Percentiles rank a stretch among this genome's conserved stretches.
Conservation (phyloP, 768 basidiomycete species). For the Cystobasidiopsis lactophilus region DNA sequence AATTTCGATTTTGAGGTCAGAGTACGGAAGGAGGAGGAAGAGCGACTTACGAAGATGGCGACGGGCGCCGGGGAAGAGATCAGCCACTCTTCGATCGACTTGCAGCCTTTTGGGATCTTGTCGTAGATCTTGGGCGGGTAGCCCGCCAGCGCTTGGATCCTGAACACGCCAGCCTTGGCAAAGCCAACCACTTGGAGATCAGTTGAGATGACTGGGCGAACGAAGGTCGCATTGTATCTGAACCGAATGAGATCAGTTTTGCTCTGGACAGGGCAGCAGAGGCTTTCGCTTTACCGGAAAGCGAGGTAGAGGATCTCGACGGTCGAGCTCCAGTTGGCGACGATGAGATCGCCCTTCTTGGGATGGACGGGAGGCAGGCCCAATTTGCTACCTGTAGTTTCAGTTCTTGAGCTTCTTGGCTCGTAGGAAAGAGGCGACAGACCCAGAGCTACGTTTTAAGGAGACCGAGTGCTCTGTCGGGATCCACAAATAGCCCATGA, state of each 20-base stretch:
- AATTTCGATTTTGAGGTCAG: background rate
- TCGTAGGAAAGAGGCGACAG: no score
- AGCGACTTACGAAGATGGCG: background rate
- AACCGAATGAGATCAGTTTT: no score
- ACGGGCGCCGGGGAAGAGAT: background rate
- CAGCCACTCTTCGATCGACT: background rate
- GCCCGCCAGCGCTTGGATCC: background rate
- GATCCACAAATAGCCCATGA: background rate
- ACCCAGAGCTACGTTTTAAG: no score
- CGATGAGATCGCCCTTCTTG: constrained; percentile 13
- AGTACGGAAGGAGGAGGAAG: background rate
- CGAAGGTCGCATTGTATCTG: constrained; percentile 14
- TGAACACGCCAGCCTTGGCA: background rate
- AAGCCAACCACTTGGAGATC: background rate
- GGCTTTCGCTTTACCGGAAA: constrained; percentile 7
- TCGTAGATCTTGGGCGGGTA: background rate
- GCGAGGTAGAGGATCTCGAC: constrained; percentile 16
- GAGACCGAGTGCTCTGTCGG: background rate
- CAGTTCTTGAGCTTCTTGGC: no score
- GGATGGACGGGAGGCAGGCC: constrained; percentile 1
- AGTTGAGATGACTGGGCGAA: constrained; percentile 7
- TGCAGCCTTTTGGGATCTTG: background rate
- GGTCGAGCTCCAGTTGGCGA: constrained; percentile 12
- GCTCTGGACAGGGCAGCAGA: background rate
- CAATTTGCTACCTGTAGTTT: no score